Base-by-base conservation (phyloP, 495 filamentous ascomycete species). In the Trichoderma orchidacearum region DNA sequence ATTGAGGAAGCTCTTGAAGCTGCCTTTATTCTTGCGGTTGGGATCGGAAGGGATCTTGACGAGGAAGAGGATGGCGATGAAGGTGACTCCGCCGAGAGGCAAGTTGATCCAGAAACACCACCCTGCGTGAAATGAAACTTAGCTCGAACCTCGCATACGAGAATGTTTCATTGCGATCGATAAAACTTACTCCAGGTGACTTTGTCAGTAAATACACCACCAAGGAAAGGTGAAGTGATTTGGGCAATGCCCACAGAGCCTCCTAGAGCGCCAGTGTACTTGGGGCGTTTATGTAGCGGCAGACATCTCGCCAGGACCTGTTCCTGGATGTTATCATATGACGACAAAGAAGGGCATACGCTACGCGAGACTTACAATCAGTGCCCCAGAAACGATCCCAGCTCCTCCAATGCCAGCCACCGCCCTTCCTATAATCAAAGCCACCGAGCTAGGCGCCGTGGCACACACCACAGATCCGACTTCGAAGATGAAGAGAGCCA, bases 101-200 rank as follows among this genome's bases (percentile, higher is more conserved):
- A 86, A 59, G 56, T 89, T 88, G 69, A 88, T 81, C 62, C 81
- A 86, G 67, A 90, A 89, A 61, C 85, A 67, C 65, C 56, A 57
- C 28, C 56, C 56, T 57, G 21, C 17, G 30, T 27, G 30, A n/a
- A n/a, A 4, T 54, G 7, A 21, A n/a, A 2, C 8, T 25, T 21
- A 38, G 53, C 32, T 17, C 8, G n/a, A 5, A 32, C 15, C 6
- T 21, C 12, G 12, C 17, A 31, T 27, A 34, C n/a, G 2, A 1
- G 41, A 12, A 29, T 7, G 9, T 5, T 31, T n/a, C 18, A 27
- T 12, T 9, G 1, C 5, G 60, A 67, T 12, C n/a, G 29, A 30
- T 2, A 51, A 12, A 21, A 34, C 58, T n/a, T 31, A 59, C 87
- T 68, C 87, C 87, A 91, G 13, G 72, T 75, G 1, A 56, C 45